These are phyloP conservation scores for Mycena albidolilacea DNA, from an alignment of 768 basidiomycete species.

Conservation along the genomic window DNA sequence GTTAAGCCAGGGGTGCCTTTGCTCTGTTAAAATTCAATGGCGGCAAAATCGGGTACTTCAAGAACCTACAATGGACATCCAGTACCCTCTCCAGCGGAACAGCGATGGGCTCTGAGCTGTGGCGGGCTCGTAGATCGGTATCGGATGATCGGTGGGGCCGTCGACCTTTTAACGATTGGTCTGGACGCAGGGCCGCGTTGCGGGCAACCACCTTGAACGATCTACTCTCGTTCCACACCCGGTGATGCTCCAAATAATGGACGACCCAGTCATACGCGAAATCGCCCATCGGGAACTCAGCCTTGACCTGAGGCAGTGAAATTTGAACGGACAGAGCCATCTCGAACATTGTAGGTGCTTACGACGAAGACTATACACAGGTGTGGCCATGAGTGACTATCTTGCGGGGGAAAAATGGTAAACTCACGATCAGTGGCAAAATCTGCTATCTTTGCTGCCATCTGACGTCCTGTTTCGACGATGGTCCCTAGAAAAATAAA, in stretches of 20 bases:
- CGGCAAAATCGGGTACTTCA: too few relatives aligned
- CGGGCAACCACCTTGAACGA: slow-evolving; percentile 37
- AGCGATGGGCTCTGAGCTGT: slow-evolving; percentile 27
- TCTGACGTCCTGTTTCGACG: too few relatives aligned
- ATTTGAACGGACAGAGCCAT: too few relatives aligned
- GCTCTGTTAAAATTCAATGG: not conserved
- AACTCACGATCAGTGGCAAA: not conserved
- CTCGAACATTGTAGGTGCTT: too few relatives aligned
- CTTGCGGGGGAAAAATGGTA: not conserved
- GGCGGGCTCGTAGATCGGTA: slow-evolving; percentile 32
- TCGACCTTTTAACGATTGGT: not conserved
- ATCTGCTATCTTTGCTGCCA: not conserved
- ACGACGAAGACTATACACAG: not conserved
- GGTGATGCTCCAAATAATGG: slow-evolving; percentile 31
- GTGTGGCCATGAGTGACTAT: too few relatives aligned
- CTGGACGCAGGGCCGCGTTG: slow-evolving; percentile 17
- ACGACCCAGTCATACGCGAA: slow-evolving; percentile 34
- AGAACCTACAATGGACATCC: slow-evolving; percentile 31
- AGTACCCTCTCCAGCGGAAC: slow-evolving; percentile 36
- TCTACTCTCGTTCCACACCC: slow-evolving; percentile 34
- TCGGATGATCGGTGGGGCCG: slow-evolving; percentile 5
- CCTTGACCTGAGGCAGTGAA: too few relatives aligned
- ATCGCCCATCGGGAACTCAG: slow-evolving; percentile 26
- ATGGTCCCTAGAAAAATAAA: slow-evolving; percentile 17
- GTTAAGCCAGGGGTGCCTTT: slow-evolving; percentile 25